Conservation (phyloP, 177 flowering plant genomes). For the Vitis hybrid region DNA sequence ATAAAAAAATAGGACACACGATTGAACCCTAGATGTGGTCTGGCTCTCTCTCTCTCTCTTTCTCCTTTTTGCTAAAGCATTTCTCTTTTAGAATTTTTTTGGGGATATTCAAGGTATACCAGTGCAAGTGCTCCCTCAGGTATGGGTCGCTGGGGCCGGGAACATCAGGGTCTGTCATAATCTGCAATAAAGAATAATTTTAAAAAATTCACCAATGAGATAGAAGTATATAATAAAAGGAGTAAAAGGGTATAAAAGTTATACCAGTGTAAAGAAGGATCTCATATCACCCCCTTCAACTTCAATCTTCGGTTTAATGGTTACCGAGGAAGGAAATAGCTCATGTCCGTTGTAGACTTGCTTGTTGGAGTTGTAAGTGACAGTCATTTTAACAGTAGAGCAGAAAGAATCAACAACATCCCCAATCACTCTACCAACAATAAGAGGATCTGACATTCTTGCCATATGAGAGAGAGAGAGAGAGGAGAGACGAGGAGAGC, state of each 20-base stretch:
- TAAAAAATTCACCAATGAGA: background rate
- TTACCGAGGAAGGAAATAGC: constrained; percentile 64
- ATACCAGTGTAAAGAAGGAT: constrained; percentile 85
- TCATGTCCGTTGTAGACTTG: constrained; percentile 83
- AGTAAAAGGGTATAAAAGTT: no score
- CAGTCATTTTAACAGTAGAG: constrained; percentile 55
- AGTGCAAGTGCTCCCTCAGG: constrained; percentile 82
- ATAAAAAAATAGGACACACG: no score
- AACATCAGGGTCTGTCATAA: constrained; percentile 93
- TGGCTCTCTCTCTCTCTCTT: no score
- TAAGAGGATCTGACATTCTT: constrained; percentile 59
- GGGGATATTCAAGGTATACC: constrained; percentile 39
- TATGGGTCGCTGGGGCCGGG: constrained; percentile 95
- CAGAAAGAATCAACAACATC: constrained; percentile 68
- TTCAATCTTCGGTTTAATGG: constrained; percentile 69
- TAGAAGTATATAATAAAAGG: background rate
- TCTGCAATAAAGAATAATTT: constrained; percentile 32
- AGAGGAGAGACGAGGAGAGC: background rate
- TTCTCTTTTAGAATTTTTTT: background rate
- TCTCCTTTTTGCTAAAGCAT: background rate
- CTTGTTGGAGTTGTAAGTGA: constrained; percentile 57
- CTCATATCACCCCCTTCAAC: constrained; percentile 82
- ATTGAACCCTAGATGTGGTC: no score
- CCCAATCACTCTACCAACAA: constrained; percentile 74
- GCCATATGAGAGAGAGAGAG: constrained; percentile 23